A percentile compares a stretch with the other conserved stretches of the same genome.
Evolutionary conservation across 768 basidiomycete genomes (phyloP).

Genomic region (Symmetrospora coprosmae): DNA sequence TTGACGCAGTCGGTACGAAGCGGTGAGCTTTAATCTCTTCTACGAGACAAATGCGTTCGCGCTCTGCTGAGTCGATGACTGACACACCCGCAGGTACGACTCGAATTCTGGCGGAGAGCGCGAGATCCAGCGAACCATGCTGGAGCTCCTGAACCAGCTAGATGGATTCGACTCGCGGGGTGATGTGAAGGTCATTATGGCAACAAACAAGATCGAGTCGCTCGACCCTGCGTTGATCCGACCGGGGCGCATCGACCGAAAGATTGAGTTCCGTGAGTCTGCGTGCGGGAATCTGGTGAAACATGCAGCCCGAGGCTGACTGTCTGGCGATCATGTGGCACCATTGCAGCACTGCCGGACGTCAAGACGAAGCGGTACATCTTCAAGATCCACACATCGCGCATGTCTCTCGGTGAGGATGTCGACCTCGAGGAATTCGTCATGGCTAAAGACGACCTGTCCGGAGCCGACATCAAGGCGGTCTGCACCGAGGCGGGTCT

Average conservation of each 20-base stretch:
- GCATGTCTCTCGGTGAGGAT: slow-evolving; percentile 70
- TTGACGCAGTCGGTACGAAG: slow-evolving; percentile 96
- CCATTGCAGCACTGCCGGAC: slow-evolving; percentile 51
- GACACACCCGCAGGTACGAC: slow-evolving; percentile 54
- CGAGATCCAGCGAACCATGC: slow-evolving; percentile 97
- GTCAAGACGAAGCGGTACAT: slow-evolving; percentile 98
- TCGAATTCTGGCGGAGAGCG: slow-evolving; percentile 97
- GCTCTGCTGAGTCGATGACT: neutral
- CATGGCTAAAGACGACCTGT: slow-evolving; percentile 76
- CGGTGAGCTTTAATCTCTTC: slow-evolving; percentile 45
- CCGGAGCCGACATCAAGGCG: slow-evolving; percentile 94
- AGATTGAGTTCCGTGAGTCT: slow-evolving; percentile 62
- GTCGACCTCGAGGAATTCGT: slow-evolving; percentile 94
- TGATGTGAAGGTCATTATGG: slow-evolving; percentile 99
- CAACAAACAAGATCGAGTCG: slow-evolving; percentile 92
- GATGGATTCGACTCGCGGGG: slow-evolving; percentile 99
- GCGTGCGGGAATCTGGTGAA: neutral
- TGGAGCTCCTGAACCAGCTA: slow-evolving; percentile 92
- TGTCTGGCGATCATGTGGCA: slow-evolving; percentile 41
- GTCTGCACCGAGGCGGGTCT: slow-evolving; percentile 98
- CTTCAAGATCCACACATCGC: slow-evolving; percentile 74
- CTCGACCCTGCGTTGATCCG: slow-evolving; percentile 96
- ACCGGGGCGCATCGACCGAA: slow-evolving; percentile 94
- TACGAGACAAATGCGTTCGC: slow-evolving; percentile 21
- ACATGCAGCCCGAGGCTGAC: neutral